Evolutionary conservation across 2,329 filamentous ascomycete genomes (phyloP).

Genomic region (Cadophora malorum): DNA sequence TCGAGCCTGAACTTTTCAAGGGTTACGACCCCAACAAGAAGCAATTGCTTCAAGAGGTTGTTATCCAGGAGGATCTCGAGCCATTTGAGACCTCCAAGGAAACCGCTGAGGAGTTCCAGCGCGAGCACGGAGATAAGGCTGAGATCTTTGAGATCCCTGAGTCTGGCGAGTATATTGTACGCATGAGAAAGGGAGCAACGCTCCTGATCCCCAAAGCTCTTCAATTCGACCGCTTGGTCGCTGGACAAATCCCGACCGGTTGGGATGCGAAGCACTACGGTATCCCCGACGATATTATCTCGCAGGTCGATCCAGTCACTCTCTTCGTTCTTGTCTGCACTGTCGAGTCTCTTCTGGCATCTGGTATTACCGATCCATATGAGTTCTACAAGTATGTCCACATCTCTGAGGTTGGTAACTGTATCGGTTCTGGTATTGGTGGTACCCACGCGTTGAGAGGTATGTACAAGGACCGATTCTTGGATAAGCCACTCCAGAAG

Average conservation of each 20-base stretch:
- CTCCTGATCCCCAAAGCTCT: slow-evolving; percentile 97
- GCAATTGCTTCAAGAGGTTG: slow-evolving; percentile 95
- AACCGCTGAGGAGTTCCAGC: slow-evolving; percentile 95
- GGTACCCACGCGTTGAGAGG: slow-evolving; percentile 89
- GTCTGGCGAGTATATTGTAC: slow-evolving; percentile 91
- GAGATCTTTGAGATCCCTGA: slow-evolving; percentile 96
- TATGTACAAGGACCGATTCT: slow-evolving; percentile 98
- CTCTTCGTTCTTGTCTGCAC: slow-evolving; percentile 94
- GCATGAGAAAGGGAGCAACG: slow-evolving; percentile 92
- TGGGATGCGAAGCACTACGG: slow-evolving; percentile 98
- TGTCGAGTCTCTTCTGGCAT: slow-evolving; percentile 86
- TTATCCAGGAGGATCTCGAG: slow-evolving; percentile 95
- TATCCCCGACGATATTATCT: slow-evolving; percentile 96
- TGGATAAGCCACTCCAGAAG: slow-evolving; percentile 97
- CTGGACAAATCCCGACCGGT: slow-evolving; percentile 94
- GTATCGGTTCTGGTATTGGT: slow-evolving; percentile 97
- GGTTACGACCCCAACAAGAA: slow-evolving; percentile 99
- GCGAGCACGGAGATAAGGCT: slow-evolving; percentile 95
- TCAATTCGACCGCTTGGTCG: slow-evolving; percentile 95
- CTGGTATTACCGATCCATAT: slow-evolving; percentile 97
- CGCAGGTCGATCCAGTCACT: slow-evolving; percentile 95
- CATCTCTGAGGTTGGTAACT: slow-evolving; percentile 97
- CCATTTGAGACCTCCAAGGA: slow-evolving; percentile 98
- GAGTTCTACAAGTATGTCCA: slow-evolving; percentile 99
- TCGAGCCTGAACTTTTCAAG: slow-evolving; percentile 95